Percentiles rank a stretch among this genome's conserved stretches.
These are phyloP conservation scores for Paraphoma chrysanthemicola DNA, from an alignment of 2,329 filamentous ascomycete genomes.

Conservation along the genomic window DNA sequence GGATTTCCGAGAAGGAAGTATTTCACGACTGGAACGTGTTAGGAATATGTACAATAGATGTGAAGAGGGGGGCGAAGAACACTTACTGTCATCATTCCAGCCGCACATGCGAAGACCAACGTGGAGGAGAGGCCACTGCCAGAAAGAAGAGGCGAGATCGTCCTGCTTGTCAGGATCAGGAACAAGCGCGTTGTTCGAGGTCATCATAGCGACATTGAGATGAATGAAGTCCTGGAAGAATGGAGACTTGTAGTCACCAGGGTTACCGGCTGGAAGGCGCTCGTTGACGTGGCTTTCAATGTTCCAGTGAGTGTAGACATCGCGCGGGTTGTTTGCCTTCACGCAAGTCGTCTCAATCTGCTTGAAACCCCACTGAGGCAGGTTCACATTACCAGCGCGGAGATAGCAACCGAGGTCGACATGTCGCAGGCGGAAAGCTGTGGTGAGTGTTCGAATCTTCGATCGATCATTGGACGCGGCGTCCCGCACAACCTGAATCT, in stretches of 20 bases:
- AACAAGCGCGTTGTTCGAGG: slow-evolving; percentile 97
- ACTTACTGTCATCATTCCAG: slow-evolving; percentile 82
- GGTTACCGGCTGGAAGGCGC: slow-evolving; percentile 85
- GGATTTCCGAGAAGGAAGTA: slow-evolving; percentile 99
- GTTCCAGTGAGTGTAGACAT: slow-evolving; percentile 99
- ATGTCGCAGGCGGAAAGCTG: slow-evolving; percentile 88
- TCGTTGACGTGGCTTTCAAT: slow-evolving; percentile 95
- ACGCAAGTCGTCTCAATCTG: slow-evolving; percentile 97
- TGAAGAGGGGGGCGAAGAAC: neutral
- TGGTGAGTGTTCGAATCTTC: slow-evolving; percentile 88
- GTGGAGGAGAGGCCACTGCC: slow-evolving; percentile 97
- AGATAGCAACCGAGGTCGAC: slow-evolving; percentile 87
- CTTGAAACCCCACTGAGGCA: slow-evolving; percentile 99
- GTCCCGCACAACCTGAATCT: slow-evolving; percentile 88
- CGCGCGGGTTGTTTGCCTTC: slow-evolving; percentile 89
- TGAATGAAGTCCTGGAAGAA: slow-evolving; percentile 98
- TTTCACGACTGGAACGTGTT: slow-evolving; percentile 69
- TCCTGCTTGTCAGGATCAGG: slow-evolving; percentile 99
- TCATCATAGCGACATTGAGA: slow-evolving; percentile 99
- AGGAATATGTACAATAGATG: slow-evolving; percentile 6
- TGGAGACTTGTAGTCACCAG: slow-evolving; percentile 92
- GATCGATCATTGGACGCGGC: slow-evolving; percentile 85
- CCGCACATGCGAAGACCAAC: slow-evolving; percentile 98
- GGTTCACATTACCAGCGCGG: slow-evolving; percentile 91
- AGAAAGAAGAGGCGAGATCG: slow-evolving; percentile 93